A percentile compares a stretch with the other conserved stretches of the same genome.
phyloP scores from a whole-genome alignment of 192 early-diverging fungal species.

The Coemansia sp. region DNA sequence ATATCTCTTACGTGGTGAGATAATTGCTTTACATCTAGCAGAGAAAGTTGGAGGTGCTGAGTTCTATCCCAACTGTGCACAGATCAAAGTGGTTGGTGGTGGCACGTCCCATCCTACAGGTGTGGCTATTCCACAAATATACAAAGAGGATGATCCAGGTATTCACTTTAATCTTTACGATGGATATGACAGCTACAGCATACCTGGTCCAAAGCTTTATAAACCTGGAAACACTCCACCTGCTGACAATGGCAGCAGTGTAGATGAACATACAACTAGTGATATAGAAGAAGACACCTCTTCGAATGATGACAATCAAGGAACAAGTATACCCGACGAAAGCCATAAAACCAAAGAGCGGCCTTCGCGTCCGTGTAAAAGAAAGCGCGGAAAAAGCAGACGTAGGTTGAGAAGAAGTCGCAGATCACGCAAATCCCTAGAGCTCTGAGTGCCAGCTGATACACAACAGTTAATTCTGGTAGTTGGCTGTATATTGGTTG shows the following conservation, averaged over 20 bases:
- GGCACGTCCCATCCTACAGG: constrained; percentile 2
- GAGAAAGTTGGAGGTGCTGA: constrained; percentile 8
- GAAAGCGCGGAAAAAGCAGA: too few species aligned
- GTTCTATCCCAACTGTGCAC: constrained; percentile 19
- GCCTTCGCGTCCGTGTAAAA: too few species aligned
- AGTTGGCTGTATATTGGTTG: too few species aligned
- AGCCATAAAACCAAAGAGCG: too few species aligned
- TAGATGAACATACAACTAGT: too few species aligned
- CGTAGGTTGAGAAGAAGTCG: too few species aligned
- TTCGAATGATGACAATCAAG: too few species aligned
- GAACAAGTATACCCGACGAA: too few species aligned
- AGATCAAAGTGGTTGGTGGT: constrained; percentile 10
- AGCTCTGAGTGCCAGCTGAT: too few species aligned
- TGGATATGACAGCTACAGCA: constrained; percentile 3
- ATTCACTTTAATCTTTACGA: constrained; percentile 10
- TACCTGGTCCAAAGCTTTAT: constrained; percentile 20
- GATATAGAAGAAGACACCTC: too few species aligned
- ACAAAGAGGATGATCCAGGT: constrained; percentile 16
- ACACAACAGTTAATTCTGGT: too few species aligned
- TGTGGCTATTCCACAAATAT: constrained; percentile 19
- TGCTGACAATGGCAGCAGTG: not conserved
- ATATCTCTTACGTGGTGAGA: constrained; percentile 20
- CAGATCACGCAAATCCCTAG: too few species aligned
- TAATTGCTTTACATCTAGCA: constrained; percentile 29
- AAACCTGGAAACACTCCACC: not conserved